Base-by-base conservation (phyloP, 257 asterid species). In the Echium plantagineum region DNA sequence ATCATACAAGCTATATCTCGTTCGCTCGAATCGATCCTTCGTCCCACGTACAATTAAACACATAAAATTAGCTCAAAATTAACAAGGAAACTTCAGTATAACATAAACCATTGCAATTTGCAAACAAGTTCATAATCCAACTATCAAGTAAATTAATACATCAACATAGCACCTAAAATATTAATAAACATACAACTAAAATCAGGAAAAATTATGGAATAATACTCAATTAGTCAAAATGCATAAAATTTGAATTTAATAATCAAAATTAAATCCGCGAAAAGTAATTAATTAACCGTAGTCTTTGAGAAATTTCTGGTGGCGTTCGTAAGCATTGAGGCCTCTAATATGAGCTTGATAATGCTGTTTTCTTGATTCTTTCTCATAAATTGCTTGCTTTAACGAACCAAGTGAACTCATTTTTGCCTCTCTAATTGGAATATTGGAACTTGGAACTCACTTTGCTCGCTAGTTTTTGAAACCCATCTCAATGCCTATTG, bases 261-360 rank as follows among this genome's bases (percentile, higher is more conserved):
- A 38, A 2, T 2, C 48, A 38, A 38, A 38, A 38, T 38, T 38
- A 38, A 10, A 66, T 5, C 8, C 8, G 6, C 3, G 53, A 19
- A 5, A 22, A 60, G 51, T 58, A 66, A 66, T 77, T 58, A 66
- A 66, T 77, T 68, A 15, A 85, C 96, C 89, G 67, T 91, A 91
- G 69, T 91, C 98, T 64, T 78, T 71, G 75, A 91, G 49, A 69
- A 85, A 91, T 63, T 82, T 91, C 78, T 82, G 82, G 82, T 91
- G 98, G 64, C 98, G 98, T 72, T 91, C 95, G 66, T 85, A 91
- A 19, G 96, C 98, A 72, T 91, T 91, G 77, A 91, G 96, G 56
- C 98, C 98, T 72, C 80, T 86, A 21, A 91, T 77, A 63, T 84
- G 81, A 69, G 90, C 90, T 78, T 91, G 98, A 67, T 88, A 91